Conservation (phyloP, 768 basidiomycete genomes). For the Mycena alexandri region DNA sequence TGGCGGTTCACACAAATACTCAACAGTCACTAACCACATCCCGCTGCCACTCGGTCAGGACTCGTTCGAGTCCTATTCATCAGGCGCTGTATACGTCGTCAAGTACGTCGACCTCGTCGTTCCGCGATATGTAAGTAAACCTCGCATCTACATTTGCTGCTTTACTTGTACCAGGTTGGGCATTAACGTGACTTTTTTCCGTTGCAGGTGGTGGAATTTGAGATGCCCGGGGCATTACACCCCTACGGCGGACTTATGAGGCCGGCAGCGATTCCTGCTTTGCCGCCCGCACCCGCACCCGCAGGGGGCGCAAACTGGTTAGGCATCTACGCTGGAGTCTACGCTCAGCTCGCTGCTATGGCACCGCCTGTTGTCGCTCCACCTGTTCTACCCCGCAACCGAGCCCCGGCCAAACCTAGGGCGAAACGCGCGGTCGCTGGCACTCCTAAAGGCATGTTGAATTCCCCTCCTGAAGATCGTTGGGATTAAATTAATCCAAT, state of each 20-base stretch:
- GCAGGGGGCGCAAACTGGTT: too few species aligned
- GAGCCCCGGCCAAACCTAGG: constrained; percentile 11
- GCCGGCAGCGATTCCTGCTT: background rate
- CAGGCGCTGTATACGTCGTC: constrained; percentile 25
- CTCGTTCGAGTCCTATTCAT: constrained; percentile 10
- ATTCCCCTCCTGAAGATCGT: background rate
- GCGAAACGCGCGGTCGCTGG: constrained; percentile 2
- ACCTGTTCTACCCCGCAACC: background rate
- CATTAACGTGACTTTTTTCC: too few species aligned
- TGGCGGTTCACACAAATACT: background rate
- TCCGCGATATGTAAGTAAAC: constrained; percentile 26
- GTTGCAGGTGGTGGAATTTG: constrained; percentile 27
- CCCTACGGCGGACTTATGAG: background rate
- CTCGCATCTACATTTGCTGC: background rate
- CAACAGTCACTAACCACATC: background rate
- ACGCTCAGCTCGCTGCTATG: background rate
- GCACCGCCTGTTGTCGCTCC: background rate
- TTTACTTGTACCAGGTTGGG: too few species aligned
- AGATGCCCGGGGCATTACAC: background rate
- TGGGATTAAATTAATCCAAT: background rate
- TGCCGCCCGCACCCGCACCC: background rate
- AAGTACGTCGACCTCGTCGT: constrained; percentile 33
- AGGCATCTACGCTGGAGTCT: too few species aligned
- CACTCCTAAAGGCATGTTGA: background rate
- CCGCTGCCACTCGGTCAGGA: constrained; percentile 17